Base-by-base conservation (phyloP, 805 yeast species). In the Yarrowia sp. region DNA sequence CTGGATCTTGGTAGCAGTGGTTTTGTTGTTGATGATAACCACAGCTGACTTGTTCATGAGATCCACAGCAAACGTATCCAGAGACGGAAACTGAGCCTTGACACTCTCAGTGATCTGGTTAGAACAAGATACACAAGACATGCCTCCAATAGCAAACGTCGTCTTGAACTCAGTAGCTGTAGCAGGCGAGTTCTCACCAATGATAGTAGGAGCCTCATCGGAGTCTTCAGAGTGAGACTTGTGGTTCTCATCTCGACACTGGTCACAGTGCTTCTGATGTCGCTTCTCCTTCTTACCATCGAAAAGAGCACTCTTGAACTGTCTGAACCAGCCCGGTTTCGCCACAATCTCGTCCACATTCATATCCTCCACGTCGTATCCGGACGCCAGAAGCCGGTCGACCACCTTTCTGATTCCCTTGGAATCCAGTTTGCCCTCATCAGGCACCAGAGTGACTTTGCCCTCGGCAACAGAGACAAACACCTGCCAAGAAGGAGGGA, bases 41-140 rank as follows among this genome's bases (percentile, higher is more conserved):
- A 81, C 79, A 1, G 86, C 88, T 0, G 84, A 76, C 65, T 84
- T 83, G 66, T 78, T 80, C 33, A 84, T 71, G 13, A 84, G 72
- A 68, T 84, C 86, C 36, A 85, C 84, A 0, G 84, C 80, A 44
- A 79, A 79, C 31, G 77, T 78, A 18, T 71, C 62, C 31, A 74
- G 72, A 8, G 74, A 73, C 73, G 68, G 76, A n/a, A 73, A 64
- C 28, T 67, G 53, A 11, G 69, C 71, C 45, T 71, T 71, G 33
- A 78, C 74, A 0, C 84, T 81, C 15, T 74, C 74, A 0, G 82
- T 78, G 32, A 88, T 80, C 1, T 84, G 73, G 1, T 81, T 76
- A 8, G 83, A 74, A 71, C 91, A 86, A 5, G 87, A 76, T 4
- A 88, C 84, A 71, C 91, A 86, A 1, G 89, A 83, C 91, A 88